phyloP scores from a whole-genome alignment of 345 rosid genomes.

The Bruguiera parviflora region DNA sequence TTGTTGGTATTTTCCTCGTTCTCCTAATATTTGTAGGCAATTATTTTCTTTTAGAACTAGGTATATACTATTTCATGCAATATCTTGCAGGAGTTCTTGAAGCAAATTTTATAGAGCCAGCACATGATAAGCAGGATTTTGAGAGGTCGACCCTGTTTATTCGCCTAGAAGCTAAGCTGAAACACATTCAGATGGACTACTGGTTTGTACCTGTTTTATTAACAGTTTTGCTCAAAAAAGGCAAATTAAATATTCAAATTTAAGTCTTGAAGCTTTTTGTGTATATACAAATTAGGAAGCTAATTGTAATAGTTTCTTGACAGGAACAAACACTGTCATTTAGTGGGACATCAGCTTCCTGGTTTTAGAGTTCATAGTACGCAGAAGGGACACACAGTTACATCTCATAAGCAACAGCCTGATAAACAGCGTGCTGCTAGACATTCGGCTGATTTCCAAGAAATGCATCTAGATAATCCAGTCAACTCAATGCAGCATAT shows the following conservation, averaged over 20 bases:
- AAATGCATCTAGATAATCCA: conserved; percentile 23
- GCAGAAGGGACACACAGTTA: conserved; percentile 24
- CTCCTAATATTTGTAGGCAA: conserved; percentile 15
- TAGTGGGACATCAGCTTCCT: conserved; percentile 44
- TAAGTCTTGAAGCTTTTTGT: no score
- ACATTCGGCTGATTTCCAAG: conserved; percentile 18
- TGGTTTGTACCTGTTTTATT: conserved; percentile 48
- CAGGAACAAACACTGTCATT: conserved; percentile 57
- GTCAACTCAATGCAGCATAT: conserved; percentile 14
- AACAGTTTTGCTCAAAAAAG: background rate
- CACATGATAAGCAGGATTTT: conserved; percentile 95
- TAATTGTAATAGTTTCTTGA: conserved; percentile 8
- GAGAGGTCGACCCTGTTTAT: conserved; percentile 82
- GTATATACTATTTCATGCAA: conserved; percentile 21
- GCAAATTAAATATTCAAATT: no score
- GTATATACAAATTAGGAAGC: background rate
- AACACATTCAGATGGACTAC: conserved; percentile 56
- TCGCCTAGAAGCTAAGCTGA: conserved; percentile 71
- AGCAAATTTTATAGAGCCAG: conserved; percentile 94
- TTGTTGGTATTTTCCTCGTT: conserved; percentile 56
- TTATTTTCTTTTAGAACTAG: conserved; percentile 9
- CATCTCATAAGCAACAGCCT: conserved; percentile 24
- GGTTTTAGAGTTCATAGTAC: conserved; percentile 15
- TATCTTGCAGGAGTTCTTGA: conserved; percentile 76
- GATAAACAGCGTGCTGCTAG: conserved; percentile 15